Evolutionary conservation across 2,329 filamentous ascomycete species (phyloP), one percentile per base, ranked within the genome.

Genomic region (Neopestalotiopsis clavispora): DNA sequence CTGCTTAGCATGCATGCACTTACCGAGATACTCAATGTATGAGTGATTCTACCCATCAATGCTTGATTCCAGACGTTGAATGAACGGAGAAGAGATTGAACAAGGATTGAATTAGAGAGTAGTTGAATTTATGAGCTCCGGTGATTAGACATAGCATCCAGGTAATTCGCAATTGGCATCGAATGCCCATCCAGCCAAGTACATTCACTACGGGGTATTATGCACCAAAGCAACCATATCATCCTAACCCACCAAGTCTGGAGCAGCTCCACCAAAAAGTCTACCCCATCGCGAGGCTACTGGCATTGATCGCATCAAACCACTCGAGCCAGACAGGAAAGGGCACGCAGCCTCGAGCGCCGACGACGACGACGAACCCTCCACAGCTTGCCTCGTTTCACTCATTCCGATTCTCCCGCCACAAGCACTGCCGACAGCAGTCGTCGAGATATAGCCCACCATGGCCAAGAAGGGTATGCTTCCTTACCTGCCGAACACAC

Each of bases 401-500:
- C 42, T 49, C 13, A 4, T n/a, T 20, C 45, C n/a, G 45, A 17
- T 52, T 17, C 14, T 52, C 45, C 7, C 9, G 30, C 12, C 5
- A 7, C 6, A 38, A 38, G 34, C 34, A 9, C 34, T 9, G n/a
- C 28, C 23, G 7, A 42, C 66, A 14, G 17, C 4, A 30, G 20
- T 34, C 40, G 14, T 4, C 59, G 13, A 38, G 34, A 38, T 38
- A 20, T 38, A 34, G 56, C 49, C 67, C 67, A 70, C n/a, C 59
- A 70, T 70, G 69, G 69, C 69, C 45, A 70, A 70, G 67, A 70
- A 70, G 68, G 57, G 69, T 70, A 68, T 40, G 69, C 63, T 17
- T 4, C 13, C 40, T 7, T 63, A 10, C 28, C 30, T 1, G 4
- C 23, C 23, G 10, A 4, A 10, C n/a, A 34, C 34, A 38, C 34